These are phyloP conservation scores for Sicyos baderoa DNA, from an alignment of 306 rosid genomes.

Conservation along the genomic window DNA sequence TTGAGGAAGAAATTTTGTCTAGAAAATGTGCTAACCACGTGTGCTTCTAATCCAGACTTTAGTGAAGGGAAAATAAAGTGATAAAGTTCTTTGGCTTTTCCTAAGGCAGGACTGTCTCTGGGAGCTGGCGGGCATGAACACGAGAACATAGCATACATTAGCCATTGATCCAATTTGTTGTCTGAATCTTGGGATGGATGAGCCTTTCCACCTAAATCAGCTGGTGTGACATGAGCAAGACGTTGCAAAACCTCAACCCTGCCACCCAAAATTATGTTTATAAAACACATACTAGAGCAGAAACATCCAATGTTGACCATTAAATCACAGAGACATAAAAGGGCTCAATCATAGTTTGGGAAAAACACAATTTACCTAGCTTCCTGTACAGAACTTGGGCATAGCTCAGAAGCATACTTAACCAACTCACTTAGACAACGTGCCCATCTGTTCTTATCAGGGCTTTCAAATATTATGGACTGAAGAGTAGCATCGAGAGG, in stretches of 20 bases:
- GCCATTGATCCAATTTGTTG: conserved; percentile 97
- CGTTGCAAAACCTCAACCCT: conserved; percentile 92
- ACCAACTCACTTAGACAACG: conserved; percentile 94
- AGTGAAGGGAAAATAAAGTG: conserved; percentile 84
- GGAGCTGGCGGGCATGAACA: conserved; percentile 86
- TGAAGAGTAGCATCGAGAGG: conserved; percentile 91
- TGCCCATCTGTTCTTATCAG: conserved; percentile 97
- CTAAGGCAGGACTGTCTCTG: conserved; percentile 56
- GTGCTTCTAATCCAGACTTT: conserved; percentile 86
- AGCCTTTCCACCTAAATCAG: conserved; percentile 95
- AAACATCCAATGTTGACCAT: not conserved
- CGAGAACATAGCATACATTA: conserved; percentile 87
- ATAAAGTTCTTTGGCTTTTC: conserved; percentile 74
- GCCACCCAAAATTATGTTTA: conserved; percentile 25
- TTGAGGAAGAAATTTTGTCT: not conserved
- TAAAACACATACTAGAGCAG: not conserved
- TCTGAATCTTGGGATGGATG: conserved; percentile 90
- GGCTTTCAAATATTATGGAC: conserved; percentile 95
- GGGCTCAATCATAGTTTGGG: not conserved
- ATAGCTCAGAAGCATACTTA: conserved; percentile 90
- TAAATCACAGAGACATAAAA: not conserved
- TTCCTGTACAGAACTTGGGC: conserved; percentile 87
- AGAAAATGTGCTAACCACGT: conserved; percentile 52
- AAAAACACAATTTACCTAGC: conserved; percentile 53
- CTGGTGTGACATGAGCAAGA: conserved; percentile 80